Conservation (phyloP, 306 rosid species). For the Urtica urens region DNA sequence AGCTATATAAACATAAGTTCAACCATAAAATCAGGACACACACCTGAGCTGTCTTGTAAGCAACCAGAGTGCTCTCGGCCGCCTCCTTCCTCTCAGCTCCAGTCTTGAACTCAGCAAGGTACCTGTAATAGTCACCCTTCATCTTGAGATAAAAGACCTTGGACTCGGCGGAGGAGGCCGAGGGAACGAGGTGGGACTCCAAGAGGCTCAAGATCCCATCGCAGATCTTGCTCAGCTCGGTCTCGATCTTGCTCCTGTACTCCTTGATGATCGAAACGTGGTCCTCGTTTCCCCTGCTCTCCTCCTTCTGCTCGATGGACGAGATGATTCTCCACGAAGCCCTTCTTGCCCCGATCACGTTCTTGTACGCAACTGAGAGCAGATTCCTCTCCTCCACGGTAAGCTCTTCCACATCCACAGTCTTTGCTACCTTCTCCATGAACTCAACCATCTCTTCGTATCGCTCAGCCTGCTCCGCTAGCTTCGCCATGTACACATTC, state of each 20-base stretch:
- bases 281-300: slow-evolving; percentile 84
- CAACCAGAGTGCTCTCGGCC: slow-evolving; percentile 84
- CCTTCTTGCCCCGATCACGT: slow-evolving; percentile 91
- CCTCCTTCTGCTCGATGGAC: slow-evolving; percentile 97
- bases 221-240: slow-evolving; percentile 90
- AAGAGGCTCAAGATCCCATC: slow-evolving; percentile 79
- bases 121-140: slow-evolving; percentile 96
- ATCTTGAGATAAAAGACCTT: slow-evolving; percentile 87
- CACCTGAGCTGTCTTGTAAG: slow-evolving; percentile 96
- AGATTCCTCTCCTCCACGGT: slow-evolving; percentile 86
- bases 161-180: slow-evolving; percentile 65
- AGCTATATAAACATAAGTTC: not conserved
- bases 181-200: slow-evolving; percentile 78
- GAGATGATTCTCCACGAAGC: slow-evolving; percentile 97
- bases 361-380: slow-evolving; percentile 91
- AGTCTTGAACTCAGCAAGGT: slow-evolving; percentile 86
- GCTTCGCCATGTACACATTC: slow-evolving; percentile 81
- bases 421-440: slow-evolving; percentile 88
- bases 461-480: slow-evolving; percentile 86
- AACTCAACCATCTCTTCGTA: slow-evolving; percentile 98
- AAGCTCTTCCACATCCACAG: slow-evolving; percentile 69
- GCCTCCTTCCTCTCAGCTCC: slow-evolving; percentile 85
- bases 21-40: slow-evolving; percentile 4
- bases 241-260: slow-evolving; percentile 69
- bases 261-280: slow-evolving; percentile 68